Percentiles rank a stretch among this genome's conserved stretches.
These are phyloP conservation scores for Basidiobolus meristosporus DNA, from an alignment of 371 early-diverging fungal species.

Conservation along the genomic window DNA sequence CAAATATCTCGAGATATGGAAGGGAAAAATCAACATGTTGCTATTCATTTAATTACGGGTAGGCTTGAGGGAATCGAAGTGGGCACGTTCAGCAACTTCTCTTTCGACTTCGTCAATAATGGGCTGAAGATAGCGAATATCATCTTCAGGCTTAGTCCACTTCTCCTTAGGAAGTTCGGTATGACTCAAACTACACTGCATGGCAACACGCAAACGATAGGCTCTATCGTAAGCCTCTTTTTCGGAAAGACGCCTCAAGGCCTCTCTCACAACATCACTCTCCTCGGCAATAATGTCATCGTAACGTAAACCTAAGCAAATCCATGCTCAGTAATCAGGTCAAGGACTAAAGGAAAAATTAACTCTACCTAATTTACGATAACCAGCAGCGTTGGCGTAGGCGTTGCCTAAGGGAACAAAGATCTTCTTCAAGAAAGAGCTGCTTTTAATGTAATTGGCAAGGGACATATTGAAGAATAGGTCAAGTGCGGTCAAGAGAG, in stretches of 20 bases:
- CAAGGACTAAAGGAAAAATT: too few relatives aligned
- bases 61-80: constrained; percentile 4
- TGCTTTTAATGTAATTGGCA: constrained; percentile 26
- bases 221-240: constrained; percentile 52
- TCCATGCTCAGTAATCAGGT: too few relatives aligned
- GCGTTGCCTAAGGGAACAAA: constrained; percentile 47
- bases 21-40: too few relatives aligned
- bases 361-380: constrained; percentile 65
- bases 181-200: constrained; percentile 57
- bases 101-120: constrained; percentile 62
- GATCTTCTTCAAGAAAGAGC: constrained; percentile 32
- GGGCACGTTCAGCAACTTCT: constrained; percentile 66
- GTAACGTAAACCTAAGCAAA: constrained; percentile 52
- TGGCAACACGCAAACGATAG: constrained; percentile 69
- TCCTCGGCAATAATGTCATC: constrained; percentile 89
- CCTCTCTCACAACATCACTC: constrained; percentile 62
- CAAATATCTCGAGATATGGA: too few relatives aligned
- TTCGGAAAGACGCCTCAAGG: constrained; percentile 65
- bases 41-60: too few relatives aligned
- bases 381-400: constrained; percentile 58
- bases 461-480: background rate
- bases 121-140: constrained; percentile 59
- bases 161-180: constrained; percentile 41
- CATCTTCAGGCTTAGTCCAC: constrained; percentile 63
- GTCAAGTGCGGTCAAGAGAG: too few relatives aligned